Base-by-base conservation (phyloP, 768 basidiomycete genomes). In the Leccinellum albellum region DNA sequence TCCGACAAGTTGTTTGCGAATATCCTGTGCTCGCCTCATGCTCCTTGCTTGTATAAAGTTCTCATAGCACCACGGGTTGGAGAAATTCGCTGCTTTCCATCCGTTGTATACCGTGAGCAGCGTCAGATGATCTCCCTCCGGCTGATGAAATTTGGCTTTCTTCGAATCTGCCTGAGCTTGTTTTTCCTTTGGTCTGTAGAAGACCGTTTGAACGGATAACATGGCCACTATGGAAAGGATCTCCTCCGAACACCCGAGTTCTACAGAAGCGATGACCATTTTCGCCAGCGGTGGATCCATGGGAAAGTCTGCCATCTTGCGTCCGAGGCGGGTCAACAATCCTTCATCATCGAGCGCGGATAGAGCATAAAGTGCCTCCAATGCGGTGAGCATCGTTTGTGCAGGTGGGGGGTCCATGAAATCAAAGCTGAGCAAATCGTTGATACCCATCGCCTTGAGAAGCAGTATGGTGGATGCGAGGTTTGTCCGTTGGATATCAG, bases 291-390 rank as follows among this genome's bases (percentile, higher is more conserved):
- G 85, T 6, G 96, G 97, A 56, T 98, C 95, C 87, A 98, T 93
- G 13, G 97, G 97, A 75, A 98, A 98, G 72, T 99, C 97, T 1
- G 97, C 96, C 97, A 99, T 98, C 75, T 99, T 98, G 56, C 97
- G 83, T 2, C 97, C 97, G 9, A 99, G 77, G 26, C 93, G 84
- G 2, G 97, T 99, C 66, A 99, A 75, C 6, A 98, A 76, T 6
- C 97, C 97, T 75, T 99, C 97, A 61, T 98, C 94, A 62, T 98
- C 97, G 29, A 98, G 78, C 3, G 97, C 97, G 1, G 94, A 97
- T 14, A 98, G 79, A 4, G 95, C 97, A 73, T 96, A 98, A 1
- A 99, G 76, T 47, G 91, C 86, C 70, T 98, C 95, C 46, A 99
- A 75, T 1, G 97, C 97, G 1, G 97, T 96, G 62, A 99, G 79